Percentiles rank a stretch among this genome's conserved stretches.
These are phyloP conservation scores for Ogataea haglerorum DNA, from an alignment of 805 yeast genomes.

Conservation along the genomic window DNA sequence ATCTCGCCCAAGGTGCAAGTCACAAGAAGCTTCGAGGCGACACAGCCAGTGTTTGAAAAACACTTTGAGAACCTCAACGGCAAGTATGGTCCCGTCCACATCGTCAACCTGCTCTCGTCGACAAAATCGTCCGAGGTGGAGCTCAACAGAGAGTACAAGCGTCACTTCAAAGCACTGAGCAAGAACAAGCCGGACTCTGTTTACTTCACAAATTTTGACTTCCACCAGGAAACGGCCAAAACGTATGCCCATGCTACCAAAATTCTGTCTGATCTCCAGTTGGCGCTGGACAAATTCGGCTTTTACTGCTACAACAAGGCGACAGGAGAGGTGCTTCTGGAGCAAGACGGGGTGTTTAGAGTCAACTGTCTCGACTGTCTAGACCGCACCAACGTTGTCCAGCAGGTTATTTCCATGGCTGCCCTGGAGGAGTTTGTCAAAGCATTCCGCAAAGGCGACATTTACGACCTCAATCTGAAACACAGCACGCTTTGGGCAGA, in stretches of 20 bases:
- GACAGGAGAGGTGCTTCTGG: slow-evolving; percentile 52
- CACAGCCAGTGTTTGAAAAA: slow-evolving; percentile 82
- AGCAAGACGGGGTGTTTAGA: slow-evolving; percentile 88
- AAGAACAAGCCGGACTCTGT: slow-evolving; percentile 38
- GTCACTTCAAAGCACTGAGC: slow-evolving; percentile 48
- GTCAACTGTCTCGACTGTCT: slow-evolving; percentile 94
- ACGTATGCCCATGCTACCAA: slow-evolving; percentile 81
- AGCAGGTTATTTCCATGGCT: slow-evolving; percentile 74
- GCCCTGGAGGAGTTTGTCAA: slow-evolving; percentile 58
- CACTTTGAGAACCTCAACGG: slow-evolving; percentile 71
- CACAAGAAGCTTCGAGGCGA: slow-evolving; percentile 86
- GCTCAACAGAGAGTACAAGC: slow-evolving; percentile 60
- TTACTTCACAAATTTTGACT: slow-evolving; percentile 80
- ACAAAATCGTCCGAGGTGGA: slow-evolving; percentile 76
- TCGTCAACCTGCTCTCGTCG: slow-evolving; percentile 74
- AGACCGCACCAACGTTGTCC: slow-evolving; percentile 88
- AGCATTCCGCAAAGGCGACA: slow-evolving; percentile 30
- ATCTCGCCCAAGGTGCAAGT: slow-evolving; percentile 88
- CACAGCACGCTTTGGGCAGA: slow-evolving; percentile 96
- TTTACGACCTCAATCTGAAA: slow-evolving; percentile 56
- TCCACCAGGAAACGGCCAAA: slow-evolving; percentile 88
- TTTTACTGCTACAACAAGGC: slow-evolving; percentile 71
- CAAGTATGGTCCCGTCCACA: slow-evolving; percentile 84
- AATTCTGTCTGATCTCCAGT: slow-evolving; percentile 59
- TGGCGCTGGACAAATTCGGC: slow-evolving; percentile 73